Conservation (phyloP, 2,329 filamentous ascomycete species). For the Didymella lethalis region DNA sequence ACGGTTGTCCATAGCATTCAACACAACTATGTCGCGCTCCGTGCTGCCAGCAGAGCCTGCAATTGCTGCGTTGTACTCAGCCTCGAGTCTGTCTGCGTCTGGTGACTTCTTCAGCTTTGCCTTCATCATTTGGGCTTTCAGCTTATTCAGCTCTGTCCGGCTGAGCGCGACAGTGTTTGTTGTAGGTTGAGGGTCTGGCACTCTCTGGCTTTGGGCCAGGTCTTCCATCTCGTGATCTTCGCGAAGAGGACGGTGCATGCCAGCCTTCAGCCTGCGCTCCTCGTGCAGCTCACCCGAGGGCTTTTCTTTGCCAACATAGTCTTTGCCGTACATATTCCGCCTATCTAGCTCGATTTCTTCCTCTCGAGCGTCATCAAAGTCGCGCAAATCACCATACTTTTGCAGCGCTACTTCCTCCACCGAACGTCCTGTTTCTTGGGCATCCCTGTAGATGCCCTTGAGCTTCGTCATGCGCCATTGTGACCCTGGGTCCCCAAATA, state of each 20-base stretch:
- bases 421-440: constrained; percentile 73
- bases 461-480: constrained; percentile 98
- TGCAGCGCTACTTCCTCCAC: constrained; percentile 86
- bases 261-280: constrained; percentile 72
- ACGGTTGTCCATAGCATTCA: constrained; percentile 88
- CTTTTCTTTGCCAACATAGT: constrained; percentile 84
- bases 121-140: constrained; percentile 95
- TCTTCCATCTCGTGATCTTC: constrained; percentile 41
- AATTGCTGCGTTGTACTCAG: constrained; percentile 80
- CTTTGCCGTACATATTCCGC: constrained; percentile 80
- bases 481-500: constrained; percentile 86
- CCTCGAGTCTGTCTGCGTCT: constrained; percentile 78
- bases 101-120: constrained; percentile 83
- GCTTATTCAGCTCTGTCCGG: constrained; percentile 81
- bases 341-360: constrained; percentile 91
- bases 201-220: constrained; percentile 62
- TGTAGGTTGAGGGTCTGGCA: constrained; percentile 63
- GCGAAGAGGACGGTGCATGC: constrained; percentile 53
- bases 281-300: constrained; percentile 86
- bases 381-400: constrained; percentile 78
- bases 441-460: constrained; percentile 80
- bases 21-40: constrained; percentile 75
- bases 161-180: constrained; percentile 66
- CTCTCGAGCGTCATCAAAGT: constrained; percentile 92
- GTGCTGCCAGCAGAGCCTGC: constrained; percentile 65